These are phyloP conservation scores for Coemansia sp. DNA, from an alignment of 192 early-diverging fungal genomes.

Conservation along the genomic window DNA sequence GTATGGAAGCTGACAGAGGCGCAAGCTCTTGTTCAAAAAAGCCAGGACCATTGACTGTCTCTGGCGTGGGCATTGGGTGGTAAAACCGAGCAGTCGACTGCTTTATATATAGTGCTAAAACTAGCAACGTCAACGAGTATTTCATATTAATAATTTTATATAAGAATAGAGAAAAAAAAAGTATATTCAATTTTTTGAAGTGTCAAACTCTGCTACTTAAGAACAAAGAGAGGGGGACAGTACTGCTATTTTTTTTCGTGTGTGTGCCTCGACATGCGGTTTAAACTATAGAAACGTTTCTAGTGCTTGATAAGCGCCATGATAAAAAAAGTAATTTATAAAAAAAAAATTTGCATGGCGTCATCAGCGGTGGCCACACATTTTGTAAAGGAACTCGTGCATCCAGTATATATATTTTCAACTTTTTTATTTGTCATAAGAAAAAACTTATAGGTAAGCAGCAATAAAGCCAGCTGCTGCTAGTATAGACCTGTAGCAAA, in stretches of 20 bases:
- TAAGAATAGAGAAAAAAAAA: neutral
- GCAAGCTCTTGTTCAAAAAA: neutral
- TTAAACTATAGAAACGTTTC: slow-evolving; percentile 2
- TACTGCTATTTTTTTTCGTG: neutral
- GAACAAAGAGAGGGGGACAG: neutral
- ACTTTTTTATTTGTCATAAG: neutral
- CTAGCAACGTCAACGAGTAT: slow-evolving; percentile 6
- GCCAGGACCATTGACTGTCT: neutral
- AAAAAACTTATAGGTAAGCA: neutral
- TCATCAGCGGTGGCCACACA: neutral
- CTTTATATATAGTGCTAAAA: neutral
- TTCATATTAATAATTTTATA: neutral
- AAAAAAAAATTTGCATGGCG: slow-evolving; percentile 1
- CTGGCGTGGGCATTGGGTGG: slow-evolving; percentile 37
- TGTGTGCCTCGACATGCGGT: neutral
- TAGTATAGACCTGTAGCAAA: neutral
- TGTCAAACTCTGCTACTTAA: neutral
- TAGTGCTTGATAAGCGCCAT: neutral
- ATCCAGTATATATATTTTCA: neutral
- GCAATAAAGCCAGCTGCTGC: neutral
- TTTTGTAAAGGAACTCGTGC: neutral
- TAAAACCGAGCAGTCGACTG: slow-evolving; percentile 13
- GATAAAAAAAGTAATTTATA: slow-evolving; percentile 5
- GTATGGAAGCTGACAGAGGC: neutral
- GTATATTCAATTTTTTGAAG: neutral